These are phyloP conservation scores for Pyricularia grisea DNA, from an alignment of 2,329 filamentous ascomycete species.

Conservation along the genomic window DNA sequence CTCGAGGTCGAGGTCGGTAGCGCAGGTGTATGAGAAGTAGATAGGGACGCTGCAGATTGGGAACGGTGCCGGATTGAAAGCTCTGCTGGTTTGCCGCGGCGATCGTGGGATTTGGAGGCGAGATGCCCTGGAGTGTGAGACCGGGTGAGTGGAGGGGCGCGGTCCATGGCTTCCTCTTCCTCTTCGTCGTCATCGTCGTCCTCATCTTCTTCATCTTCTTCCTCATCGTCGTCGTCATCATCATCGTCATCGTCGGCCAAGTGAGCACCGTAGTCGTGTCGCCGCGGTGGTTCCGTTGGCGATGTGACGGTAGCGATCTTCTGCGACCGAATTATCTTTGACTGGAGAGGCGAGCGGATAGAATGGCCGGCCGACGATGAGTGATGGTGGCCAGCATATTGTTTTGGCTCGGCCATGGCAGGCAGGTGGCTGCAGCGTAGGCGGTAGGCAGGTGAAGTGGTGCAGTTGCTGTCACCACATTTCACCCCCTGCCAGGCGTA, in stretches of 20 bases:
- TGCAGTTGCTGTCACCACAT: background rate
- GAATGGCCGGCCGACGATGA: slow-evolving; percentile 11
- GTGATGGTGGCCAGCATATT: slow-evolving; percentile 4
- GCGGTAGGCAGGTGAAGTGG: background rate
- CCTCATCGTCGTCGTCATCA: slow-evolving; percentile 18
- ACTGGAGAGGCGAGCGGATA: slow-evolving; percentile 26
- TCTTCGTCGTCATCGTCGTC: slow-evolving; percentile 18
- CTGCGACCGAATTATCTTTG: slow-evolving; percentile 41
- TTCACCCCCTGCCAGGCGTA: background rate
- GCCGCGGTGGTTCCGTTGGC: slow-evolving; percentile 20
- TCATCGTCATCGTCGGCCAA: slow-evolving; percentile 18
- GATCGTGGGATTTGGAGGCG: slow-evolving; percentile 45
- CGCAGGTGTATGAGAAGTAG: slow-evolving; percentile 17
- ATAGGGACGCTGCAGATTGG: slow-evolving; percentile 29
- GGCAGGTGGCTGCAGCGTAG: background rate
- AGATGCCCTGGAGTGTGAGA: slow-evolving; percentile 56
- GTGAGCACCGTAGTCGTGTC: slow-evolving; percentile 15
- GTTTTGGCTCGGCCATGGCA: background rate
- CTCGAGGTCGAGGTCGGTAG: slow-evolving; percentile 17
- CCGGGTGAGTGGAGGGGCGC: slow-evolving; percentile 31
- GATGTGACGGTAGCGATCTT: slow-evolving; percentile 33
- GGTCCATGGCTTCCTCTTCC: slow-evolving; percentile 22
- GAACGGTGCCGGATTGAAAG: slow-evolving; percentile 44
- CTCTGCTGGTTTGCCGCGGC: slow-evolving; percentile 40
- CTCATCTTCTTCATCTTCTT: slow-evolving; percentile 17